Base-by-base conservation (phyloP, 2,329 filamentous ascomycete species). In the Epichloe aotearoae region DNA sequence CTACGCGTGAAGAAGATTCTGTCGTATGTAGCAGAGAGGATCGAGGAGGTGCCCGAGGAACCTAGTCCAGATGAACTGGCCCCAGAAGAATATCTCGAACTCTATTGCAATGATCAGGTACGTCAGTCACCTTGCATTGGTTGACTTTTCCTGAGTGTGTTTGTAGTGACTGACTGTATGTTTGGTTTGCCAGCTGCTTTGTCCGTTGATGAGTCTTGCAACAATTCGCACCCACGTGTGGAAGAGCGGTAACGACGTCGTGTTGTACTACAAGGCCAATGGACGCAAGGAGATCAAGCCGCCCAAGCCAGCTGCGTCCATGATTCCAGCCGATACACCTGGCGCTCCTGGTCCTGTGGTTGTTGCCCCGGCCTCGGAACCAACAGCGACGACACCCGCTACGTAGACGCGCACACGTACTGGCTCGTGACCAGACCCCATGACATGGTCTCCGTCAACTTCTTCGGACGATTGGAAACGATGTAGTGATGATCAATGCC, bases 101-200 rank as follows among this genome's bases (percentile, higher is more conserved):
- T 98, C 47, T 95, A 95, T 65, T 97, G 93, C 67, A 90, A 96
- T 63, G 86, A 90, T 50, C 86, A 89, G 75, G 89, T 93, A 69
- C 63, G 81, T 70, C 38, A 36, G 2, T 14, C 17, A 10, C 6
- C 20, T 20, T 17, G 12, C 10, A 15, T n/a, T 50, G 30, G 8
- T 30, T 30, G 30, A 30, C n/a, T 40, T 46, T 10, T 4, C 5
- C 10, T 26, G 23, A 14, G 37, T 19, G 8, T 40, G 8, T 39
- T n/a, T 26, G 4, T 19, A 5, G 15, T 12, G 23, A 6, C 54
- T 60, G 50, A 61, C 17, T 4, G 3, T 46, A 3, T 20, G 46
- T 34, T 11, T 36, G 49, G 23, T 12, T 19, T 36, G 5, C 26
- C 50, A 83, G 77, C 66, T 85, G 52, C 73, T 97, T 26, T 79